Conservation (phyloP, 805 yeast genomes). For the Starmera quercuum region DNA sequence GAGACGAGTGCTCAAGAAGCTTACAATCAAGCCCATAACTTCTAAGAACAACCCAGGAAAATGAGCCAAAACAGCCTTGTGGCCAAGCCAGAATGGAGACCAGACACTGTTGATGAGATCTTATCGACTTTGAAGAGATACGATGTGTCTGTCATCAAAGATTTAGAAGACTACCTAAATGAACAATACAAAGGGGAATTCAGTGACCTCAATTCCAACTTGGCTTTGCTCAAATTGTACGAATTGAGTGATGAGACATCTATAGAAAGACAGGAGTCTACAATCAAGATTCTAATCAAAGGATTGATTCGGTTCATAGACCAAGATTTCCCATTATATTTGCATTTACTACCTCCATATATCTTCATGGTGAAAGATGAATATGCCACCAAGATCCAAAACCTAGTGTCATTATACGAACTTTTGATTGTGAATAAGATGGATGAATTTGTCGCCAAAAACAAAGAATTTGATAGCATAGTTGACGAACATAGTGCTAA, state of each 20-base stretch:
- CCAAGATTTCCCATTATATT: slow-evolving; percentile 34
- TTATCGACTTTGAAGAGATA: slow-evolving; percentile 36
- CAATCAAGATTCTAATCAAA: slow-evolving; percentile 30
- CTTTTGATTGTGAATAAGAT: slow-evolving; percentile 14
- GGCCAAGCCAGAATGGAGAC: slow-evolving; percentile 29
- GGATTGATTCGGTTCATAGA: slow-evolving; percentile 33
- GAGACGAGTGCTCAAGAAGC: neutral
- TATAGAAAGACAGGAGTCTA: slow-evolving; percentile 29
- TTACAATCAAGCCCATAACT: neutral
- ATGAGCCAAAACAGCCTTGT: slow-evolving; percentile 25
- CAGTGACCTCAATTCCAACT: slow-evolving; percentile 34
- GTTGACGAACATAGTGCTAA: slow-evolving; percentile 11
- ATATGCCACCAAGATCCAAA: slow-evolving; percentile 17
- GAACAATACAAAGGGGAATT: slow-evolving; percentile 29
- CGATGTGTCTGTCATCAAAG: slow-evolving; percentile 33
- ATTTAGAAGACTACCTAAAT: slow-evolving; percentile 35
- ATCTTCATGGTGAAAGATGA: slow-evolving; percentile 20
- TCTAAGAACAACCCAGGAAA: neutral
- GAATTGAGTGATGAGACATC: slow-evolving; percentile 27
- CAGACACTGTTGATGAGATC: slow-evolving; percentile 30
- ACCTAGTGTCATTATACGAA: slow-evolving; percentile 16
- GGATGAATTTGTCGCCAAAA: slow-evolving; percentile 13
- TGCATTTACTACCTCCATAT: slow-evolving; percentile 37
- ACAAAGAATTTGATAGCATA: slow-evolving; percentile 11
- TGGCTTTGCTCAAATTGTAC: slow-evolving; percentile 38